A percentile compares a stretch with the other conserved stretches of the same genome.
These are phyloP conservation scores for Lanmaoa rubissima DNA, from an alignment of 768 basidiomycete species.

Conservation along the genomic window DNA sequence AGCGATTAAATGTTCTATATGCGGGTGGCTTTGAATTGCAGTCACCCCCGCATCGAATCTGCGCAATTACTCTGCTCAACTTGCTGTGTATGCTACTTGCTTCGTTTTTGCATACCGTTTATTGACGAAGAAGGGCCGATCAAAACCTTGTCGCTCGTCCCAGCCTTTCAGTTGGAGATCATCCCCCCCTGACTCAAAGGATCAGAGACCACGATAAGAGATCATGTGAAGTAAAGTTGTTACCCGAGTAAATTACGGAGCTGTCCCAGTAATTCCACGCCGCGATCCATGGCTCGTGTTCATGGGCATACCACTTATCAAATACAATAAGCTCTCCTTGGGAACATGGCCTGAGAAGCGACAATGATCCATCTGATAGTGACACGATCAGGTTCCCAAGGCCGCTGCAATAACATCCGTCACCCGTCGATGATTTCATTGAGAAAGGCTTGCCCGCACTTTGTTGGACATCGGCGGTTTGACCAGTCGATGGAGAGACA, in stretches of 20 bases:
- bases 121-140: conserved; percentile 64
- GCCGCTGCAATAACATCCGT: conserved; percentile 33
- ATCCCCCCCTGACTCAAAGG: conserved; percentile 71
- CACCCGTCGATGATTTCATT: not conserved
- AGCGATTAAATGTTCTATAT: conserved; percentile 76
- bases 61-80: conserved; percentile 3
- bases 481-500: conserved; percentile 96
- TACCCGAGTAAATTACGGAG: conserved; percentile 82
- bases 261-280: conserved; percentile 88
- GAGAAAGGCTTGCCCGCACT: conserved; percentile 36
- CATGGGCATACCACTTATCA: conserved; percentile 82
- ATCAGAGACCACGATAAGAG: not conserved
- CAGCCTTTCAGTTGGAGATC: conserved; percentile 88
- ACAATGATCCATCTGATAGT: conserved; percentile 74
- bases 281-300: conserved; percentile 92
- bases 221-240: conserved; percentile 8
- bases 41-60: conserved; percentile 96
- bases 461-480: conserved; percentile 52
- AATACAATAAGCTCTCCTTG: conserved; percentile 43
- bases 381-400: conserved; percentile 71
- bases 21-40: conserved; percentile 80
- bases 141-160: conserved; percentile 73
- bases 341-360: conserved; percentile 54
- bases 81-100: not conserved
- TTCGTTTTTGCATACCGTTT: conserved; percentile 48